Base-by-base conservation (phyloP, 2,329 filamentous ascomycete genomes). In the Penicillium sp. region DNA sequence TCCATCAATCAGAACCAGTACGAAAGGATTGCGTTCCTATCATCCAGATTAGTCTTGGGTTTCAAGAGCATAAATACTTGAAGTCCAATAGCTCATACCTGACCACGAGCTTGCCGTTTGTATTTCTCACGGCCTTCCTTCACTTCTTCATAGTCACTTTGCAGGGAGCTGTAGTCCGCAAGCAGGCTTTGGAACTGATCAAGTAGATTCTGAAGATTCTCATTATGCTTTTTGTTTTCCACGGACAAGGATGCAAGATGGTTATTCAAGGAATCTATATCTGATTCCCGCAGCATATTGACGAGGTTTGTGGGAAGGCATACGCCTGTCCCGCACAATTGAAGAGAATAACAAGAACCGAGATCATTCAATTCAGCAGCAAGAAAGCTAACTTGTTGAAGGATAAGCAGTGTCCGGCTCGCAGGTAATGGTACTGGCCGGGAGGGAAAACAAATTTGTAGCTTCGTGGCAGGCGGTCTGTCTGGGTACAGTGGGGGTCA, bases 1-100 rank as follows among this genome's bases (percentile, higher is more conserved):
- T 18, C 83, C 84, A 51, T 87, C 84, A 12, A 87, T 70, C 0
- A 87, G 70, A 6, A 86, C 79, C 2, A 86, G 72, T 1, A 82
- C 81, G 58, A 85, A 86, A 0, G 82, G 79, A 54, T 81, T 81
- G 18, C 79, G 76, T 23, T 81, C 71, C 62, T 76, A 63, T 26
- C 61, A 53, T 8, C 18, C 44, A 28, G 7, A 43, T 62, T 29
- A 54, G 49, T 52, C 41, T 42, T 45, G 38, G 10, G 9, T 12
- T 21, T 29, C 16, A 13, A 39, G 36, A 33, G 23, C 6, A 6
- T 13, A 26, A 29, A 9, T 13, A 36, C 18, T 29, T 29, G 31
- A 24, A 39, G 24, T 16, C 36, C 41, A 18, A n/a, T 13, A 45
- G 31, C 39, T 29, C 60, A 23, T 65, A 68, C 77, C 58, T 77